Conservation (phyloP, 176 grass and related monocot species). For the Triticum aestivum region IWGSC_CS_RefSeq_v2.1 NC_057799.1:642660016-642660515, state of each 20-base stretch:
- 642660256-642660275: constrained; percentile 35
- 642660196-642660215: constrained; percentile 24
- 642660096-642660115: background rate
- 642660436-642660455: too few relatives aligned
- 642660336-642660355: too few relatives aligned
- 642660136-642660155: constrained; percentile 22
- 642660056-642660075: background rate
- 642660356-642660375: background rate
- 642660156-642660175: background rate
- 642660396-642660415: too few relatives aligned
- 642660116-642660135: background rate
- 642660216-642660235: constrained; percentile 51
- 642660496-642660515: constrained; percentile 62
- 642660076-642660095: background rate
- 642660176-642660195: background rate
- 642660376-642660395: too few relatives aligned
- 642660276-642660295: background rate
- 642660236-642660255: constrained; percentile 19
- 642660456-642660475: background rate
- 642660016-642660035: constrained; percentile 36
- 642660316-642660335: background rate
- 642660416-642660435: background rate
- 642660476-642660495: constrained; percentile 91
- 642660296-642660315: background rate
- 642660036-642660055: background rate